Evolutionary conservation across 106 monocot species (phyloP), one percentile per base, ranked within the genome.

Genomic region (Allium cepa): DNA sequence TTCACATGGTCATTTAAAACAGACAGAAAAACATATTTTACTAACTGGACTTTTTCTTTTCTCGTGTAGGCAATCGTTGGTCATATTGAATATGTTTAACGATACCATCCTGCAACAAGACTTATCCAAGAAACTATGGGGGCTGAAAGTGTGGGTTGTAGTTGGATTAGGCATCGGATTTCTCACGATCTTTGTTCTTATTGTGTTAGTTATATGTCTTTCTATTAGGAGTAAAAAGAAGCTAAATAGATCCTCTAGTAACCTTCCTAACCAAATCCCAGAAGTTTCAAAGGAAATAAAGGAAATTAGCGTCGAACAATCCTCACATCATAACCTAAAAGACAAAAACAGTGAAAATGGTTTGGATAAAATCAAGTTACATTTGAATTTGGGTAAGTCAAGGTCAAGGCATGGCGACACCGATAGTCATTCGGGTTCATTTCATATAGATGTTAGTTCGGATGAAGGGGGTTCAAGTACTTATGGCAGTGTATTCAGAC

Each of bases 71-170:
- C 47, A 3, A 27, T 67, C 5, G 49, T 8, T 67, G 53, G 67
- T 26, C 50, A 69, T 64, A 56, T 51, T 36, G 73, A 78, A 67
- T 60, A 87, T 87, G 84, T 60, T 52, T 6, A 46, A 79, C 50
- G 76, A 72, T 14, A 73, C 55, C 60, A 63, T 78, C 69, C 81
- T 84, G 47, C 71, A 65, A 50, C 69, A 69, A 47, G 67, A 64
- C 52, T 66, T 88, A 27, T 81, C 81, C 10, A 61, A 81, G 53
- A 81, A 84, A 53, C 84, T 79, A 26, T 64, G 51, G 17, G 88
- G 88, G 47, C 81, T 88, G 64, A 81, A 76, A 64, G 7, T 88
- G 64, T 84, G 88, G 88, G 77, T 81, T 13, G 49, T 88, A 46
- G 63, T 84, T 52, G 76, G 81, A 11, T 72, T 88, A 17, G 68